Conservation (phyloP, 139 green algal genomes). For the Chlorella vulgaris region DNA sequence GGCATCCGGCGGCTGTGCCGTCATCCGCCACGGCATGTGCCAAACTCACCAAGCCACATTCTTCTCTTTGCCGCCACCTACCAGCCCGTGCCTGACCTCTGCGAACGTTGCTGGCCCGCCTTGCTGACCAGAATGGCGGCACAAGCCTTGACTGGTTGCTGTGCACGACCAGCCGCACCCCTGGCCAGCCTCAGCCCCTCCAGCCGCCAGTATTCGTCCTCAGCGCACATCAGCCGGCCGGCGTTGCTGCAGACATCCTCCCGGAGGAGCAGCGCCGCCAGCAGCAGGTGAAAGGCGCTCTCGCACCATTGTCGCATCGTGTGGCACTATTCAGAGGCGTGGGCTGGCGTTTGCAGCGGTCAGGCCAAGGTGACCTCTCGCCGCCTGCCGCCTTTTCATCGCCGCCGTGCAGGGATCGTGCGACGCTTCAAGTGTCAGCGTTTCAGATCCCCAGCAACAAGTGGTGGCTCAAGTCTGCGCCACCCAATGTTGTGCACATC, state of each 20-base stretch:
- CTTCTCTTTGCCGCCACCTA: not conserved
- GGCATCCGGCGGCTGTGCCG: too few species aligned
- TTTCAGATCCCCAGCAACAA: slow-evolving; percentile 10
- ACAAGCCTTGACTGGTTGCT: not conserved
- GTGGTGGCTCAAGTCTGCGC: slow-evolving; percentile 71
- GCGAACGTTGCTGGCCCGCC: not conserved
- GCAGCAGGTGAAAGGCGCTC: not conserved
- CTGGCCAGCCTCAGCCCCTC: not conserved
- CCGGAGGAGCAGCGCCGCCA: not conserved
- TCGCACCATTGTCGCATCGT: not conserved
- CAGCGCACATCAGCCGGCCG: not conserved
- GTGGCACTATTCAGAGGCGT: too few species aligned
- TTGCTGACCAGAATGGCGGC: not conserved
- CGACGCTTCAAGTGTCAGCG: not conserved
- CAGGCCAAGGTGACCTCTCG: not conserved
- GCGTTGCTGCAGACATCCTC: not conserved
- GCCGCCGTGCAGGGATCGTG: slow-evolving; percentile 10
- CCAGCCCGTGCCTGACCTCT: not conserved
- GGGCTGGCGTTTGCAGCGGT: not conserved
- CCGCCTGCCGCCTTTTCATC: not conserved
- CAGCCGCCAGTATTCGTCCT: not conserved
- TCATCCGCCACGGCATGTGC: too few species aligned
- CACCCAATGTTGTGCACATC: slow-evolving; percentile 77
- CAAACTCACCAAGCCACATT: too few species aligned
- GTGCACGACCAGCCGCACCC: not conserved